Evolutionary conservation across 768 basidiomycete genomes (phyloP).

Genomic region (Tricholoma sp.): DNA sequence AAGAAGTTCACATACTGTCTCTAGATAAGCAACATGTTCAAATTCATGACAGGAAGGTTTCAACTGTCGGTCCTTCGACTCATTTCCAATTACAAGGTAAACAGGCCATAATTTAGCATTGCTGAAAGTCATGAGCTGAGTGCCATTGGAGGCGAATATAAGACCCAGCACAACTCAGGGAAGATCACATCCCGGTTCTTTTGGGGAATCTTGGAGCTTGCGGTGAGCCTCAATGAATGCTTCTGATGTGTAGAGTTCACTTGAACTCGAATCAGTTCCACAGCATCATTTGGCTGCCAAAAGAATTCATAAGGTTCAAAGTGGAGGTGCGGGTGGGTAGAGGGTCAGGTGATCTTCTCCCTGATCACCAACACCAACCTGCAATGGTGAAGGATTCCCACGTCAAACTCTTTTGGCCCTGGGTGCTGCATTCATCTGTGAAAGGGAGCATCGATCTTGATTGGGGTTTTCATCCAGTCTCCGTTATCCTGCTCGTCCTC

Average conservation of each 20-base stretch:
- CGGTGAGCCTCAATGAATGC: conserved; percentile 9
- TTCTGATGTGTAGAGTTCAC: conserved; percentile 15
- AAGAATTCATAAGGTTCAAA: conserved; percentile 1
- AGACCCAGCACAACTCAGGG: conserved; percentile 15
- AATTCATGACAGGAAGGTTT: conserved; percentile 14
- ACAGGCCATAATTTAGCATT: conserved; percentile 27
- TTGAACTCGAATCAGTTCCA: conserved; percentile 3
- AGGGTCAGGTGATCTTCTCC: too few species aligned
- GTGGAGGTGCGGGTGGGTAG: too few species aligned
- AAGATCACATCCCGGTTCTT: conserved; percentile 10
- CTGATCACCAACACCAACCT: too few species aligned
- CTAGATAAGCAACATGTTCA: conserved; percentile 23
- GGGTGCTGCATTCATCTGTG: background rate
- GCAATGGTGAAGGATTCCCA: too few species aligned
- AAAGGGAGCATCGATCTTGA: conserved; percentile 9
- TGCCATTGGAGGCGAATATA: conserved; percentile 25
- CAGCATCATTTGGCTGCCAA: conserved; percentile 6
- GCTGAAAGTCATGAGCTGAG: conserved; percentile 23
- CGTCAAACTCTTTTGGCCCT: too few species aligned
- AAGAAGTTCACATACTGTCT: conserved; percentile 16
- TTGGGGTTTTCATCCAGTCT: conserved; percentile 11
- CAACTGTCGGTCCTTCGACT: conserved; percentile 26
- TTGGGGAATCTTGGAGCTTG: background rate
- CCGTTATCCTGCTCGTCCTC: conserved; percentile 1
- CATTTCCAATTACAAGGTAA: conserved; percentile 27